Base-by-base conservation (phyloP, 2,329 filamentous ascomycete genomes). In the Aspergillus awamori region DNA sequence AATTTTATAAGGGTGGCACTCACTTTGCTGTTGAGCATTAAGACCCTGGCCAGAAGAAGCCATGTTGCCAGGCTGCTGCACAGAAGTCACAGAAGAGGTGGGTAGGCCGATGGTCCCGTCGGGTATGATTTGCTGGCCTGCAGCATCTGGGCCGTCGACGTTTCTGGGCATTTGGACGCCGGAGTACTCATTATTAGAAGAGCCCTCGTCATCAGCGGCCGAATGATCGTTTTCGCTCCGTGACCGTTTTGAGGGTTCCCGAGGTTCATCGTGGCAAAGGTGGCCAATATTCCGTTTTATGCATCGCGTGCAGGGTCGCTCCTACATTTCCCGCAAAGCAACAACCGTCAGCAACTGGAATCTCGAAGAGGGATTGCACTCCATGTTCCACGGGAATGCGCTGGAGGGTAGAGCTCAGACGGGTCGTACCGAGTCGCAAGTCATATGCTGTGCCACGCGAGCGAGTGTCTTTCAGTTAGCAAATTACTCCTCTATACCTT, bases 251-350 rank as follows among this genome's bases (percentile, higher is more conserved):
- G 89, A 86, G 68, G 88, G 83, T 73, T 99, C 94, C 77, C 94
- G 89, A 69, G 93, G 94, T 80, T 98, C 95, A 79, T 99, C 95
- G 81, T 97, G 95, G 79, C 95, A 99, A 68, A 99, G 85, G 79
- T 99, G 95, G 72, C 94, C 95, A 77, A 99, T 99, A 81, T 97
- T 97, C 74, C 95, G 89, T 82, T 98, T 99, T 80, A 98, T 92
- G 83, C 95, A 99, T 80, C 95, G 87, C 72, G 92, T 94, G 85
- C 95, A 99, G 73, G 95, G 95, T 76, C 95, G 89, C 82, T 96
- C 92, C 92, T 96, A 78, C 56, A 62, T 47, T 58, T 53, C 53
- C 60, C 45, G 51, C 57, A 69, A 65, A 63, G 53, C 11, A 33
- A 61, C 39, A 39, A 51, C 57, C 71, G 74, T 78, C 67, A 78